phyloP scores from a whole-genome alignment of 192 early-diverging fungal species.

The Umbelopsis isabellina region DNA sequence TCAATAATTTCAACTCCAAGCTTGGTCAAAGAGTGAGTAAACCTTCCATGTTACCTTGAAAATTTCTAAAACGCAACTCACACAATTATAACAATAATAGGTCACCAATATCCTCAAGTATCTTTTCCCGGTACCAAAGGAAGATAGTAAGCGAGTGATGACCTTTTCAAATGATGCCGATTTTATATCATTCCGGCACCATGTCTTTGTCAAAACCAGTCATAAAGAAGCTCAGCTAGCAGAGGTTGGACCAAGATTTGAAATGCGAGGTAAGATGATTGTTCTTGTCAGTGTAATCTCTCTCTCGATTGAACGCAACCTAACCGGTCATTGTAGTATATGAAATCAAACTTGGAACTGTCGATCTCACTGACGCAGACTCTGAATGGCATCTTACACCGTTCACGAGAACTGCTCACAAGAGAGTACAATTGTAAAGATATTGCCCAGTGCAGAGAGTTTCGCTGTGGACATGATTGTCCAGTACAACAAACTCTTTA shows the following conservation, averaged over 20 bases:
- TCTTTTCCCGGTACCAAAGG: slow-evolving; percentile 97
- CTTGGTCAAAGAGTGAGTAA: slow-evolving; percentile 74
- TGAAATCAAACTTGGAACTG: slow-evolving; percentile 95
- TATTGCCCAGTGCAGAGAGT: neutral
- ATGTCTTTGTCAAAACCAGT: slow-evolving; percentile 89
- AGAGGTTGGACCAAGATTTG: slow-evolving; percentile 98
- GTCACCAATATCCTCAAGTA: slow-evolving; percentile 90
- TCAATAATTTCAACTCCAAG: slow-evolving; percentile 91
- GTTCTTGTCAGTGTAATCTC: too few relatives aligned
- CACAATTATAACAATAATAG: slow-evolving; percentile 29
- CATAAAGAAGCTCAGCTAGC: slow-evolving; percentile 91
- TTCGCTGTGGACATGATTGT: neutral
- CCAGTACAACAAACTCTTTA: neutral
- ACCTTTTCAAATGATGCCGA: slow-evolving; percentile 97
- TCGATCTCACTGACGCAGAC: slow-evolving; percentile 93
- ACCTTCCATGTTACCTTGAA: neutral
- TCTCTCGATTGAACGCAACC: neutral
- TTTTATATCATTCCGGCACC: slow-evolving; percentile 97
- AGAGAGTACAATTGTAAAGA: slow-evolving; percentile 70
- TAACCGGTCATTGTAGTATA: slow-evolving; percentile 62
- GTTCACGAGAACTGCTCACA: slow-evolving; percentile 86
- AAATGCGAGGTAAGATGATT: slow-evolving; percentile 78
- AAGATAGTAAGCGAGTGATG: slow-evolving; percentile 94
- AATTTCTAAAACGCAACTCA: neutral
- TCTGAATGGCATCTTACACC: slow-evolving; percentile 96